These are phyloP conservation scores for Schwanniomyces vanrijiae DNA, from an alignment of 805 yeast genomes.

Conservation along the genomic window DNA sequence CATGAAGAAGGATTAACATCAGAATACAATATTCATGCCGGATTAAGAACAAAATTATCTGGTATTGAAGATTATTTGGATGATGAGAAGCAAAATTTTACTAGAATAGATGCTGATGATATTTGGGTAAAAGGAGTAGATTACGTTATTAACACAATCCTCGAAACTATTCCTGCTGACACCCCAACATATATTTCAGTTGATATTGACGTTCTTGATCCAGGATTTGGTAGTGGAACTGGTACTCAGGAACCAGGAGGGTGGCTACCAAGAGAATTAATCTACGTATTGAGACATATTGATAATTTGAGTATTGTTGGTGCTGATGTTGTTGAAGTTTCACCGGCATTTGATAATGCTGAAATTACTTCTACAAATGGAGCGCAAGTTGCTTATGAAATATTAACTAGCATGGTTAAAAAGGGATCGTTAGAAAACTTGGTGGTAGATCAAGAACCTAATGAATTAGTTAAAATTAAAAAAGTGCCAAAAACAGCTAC, in stretches of 20 bases:
- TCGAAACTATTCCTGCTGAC: slow-evolving; percentile 55
- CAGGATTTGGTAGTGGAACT: slow-evolving; percentile 58
- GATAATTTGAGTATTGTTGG: slow-evolving; percentile 50
- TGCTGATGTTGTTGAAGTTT: slow-evolving; percentile 58
- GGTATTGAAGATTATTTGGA: slow-evolving; percentile 66
- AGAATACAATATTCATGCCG: slow-evolving; percentile 67
- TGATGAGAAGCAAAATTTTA: slow-evolving; percentile 69
- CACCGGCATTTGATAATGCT: slow-evolving; percentile 64
- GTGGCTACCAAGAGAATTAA: slow-evolving; percentile 54
- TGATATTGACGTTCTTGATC: slow-evolving; percentile 68
- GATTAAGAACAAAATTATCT: slow-evolving; percentile 69
- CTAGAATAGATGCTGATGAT: slow-evolving; percentile 69
- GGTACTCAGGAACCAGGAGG: slow-evolving; percentile 65
- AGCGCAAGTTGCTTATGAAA: slow-evolving; percentile 69
- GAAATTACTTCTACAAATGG: slow-evolving; percentile 70
- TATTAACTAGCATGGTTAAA: slow-evolving; percentile 74
- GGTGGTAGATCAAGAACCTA: slow-evolving; percentile 7
- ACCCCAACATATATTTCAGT: slow-evolving; percentile 74
- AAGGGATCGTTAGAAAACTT: slow-evolving; percentile 36
- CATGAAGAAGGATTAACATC: slow-evolving; percentile 64
- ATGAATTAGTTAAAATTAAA: slow-evolving; percentile 10
- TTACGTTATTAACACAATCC: slow-evolving; percentile 50
- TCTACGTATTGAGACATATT: slow-evolving; percentile 46
- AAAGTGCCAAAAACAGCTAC: slow-evolving; percentile 2
- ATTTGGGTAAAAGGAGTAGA: slow-evolving; percentile 69